Evolutionary conservation across 805 yeast species (phyloP).

Genomic region (Zygoascus ofunaensis): DNA sequence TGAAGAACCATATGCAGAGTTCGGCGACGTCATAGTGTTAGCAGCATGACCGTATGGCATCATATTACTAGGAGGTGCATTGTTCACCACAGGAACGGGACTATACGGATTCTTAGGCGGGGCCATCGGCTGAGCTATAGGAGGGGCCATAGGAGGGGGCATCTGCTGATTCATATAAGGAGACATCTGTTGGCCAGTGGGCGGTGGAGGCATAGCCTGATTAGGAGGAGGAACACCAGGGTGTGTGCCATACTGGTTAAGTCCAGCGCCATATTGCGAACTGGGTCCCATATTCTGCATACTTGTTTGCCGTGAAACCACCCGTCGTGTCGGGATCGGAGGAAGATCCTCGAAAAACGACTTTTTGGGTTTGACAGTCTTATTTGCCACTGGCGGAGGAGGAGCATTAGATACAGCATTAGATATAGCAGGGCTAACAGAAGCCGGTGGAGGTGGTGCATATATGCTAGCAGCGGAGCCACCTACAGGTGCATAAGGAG

Average conservation of each 20-base stretch:
- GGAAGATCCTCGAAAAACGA: conserved; percentile 57
- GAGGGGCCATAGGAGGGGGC: not conserved
- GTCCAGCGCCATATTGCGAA: not conserved
- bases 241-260: not conserved
- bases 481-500: not conserved
- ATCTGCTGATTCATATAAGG: conserved; percentile 10
- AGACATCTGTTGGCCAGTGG: conserved; percentile 6
- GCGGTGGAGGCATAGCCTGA: not conserved
- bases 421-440: not conserved
- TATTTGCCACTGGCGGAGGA: conserved; percentile 9
- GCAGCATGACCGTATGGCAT: no score
- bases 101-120: conserved; percentile 3
- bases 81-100: no score
- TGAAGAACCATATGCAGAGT: no score
- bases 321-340: conserved; percentile 24
- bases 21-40: no score
- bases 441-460: conserved; percentile 7
- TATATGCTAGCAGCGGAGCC: not conserved
- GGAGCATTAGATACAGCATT: conserved; percentile 1
- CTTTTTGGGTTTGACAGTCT: conserved; percentile 24
- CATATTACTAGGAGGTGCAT: no score
- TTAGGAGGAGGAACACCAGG: conserved; percentile 3
- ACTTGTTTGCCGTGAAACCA: conserved; percentile 12
- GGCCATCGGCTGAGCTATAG: not conserved
- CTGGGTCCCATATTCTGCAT: not conserved